Evolutionary conservation across 805 yeast species (phyloP), one percentile per base, ranked within the genome.

Genomic region (Barnettozyma populi): DNA sequence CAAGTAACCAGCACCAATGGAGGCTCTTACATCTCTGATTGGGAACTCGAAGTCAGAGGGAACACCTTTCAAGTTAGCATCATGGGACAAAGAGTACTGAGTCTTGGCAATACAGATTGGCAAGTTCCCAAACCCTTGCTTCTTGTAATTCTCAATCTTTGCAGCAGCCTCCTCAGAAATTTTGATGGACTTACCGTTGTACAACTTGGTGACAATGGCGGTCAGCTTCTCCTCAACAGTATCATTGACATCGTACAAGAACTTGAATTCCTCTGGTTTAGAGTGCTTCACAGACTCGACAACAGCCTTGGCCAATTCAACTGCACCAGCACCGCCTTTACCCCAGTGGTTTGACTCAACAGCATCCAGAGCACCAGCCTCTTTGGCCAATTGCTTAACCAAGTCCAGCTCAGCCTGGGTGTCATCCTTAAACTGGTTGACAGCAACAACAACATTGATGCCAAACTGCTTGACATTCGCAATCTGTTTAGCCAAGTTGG

Each of bases 101-200:
- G 95, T 86, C 72, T 86, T 86, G 39, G 95, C 95, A 61, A 86
- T 78, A 73, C 95, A 86, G 57, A 86, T 80, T 47, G 95, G 95
- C 63, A 86, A 72, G 59, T 84, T 72, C 47, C 81, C 87, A 56
- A 81, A 86, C 1, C 94, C 94, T 71, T 84, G 92, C 45, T 74
- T 71, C 57, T 82, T 80, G 71, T 83, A 86, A 40, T 75, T 66
- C 39, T 77, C 82, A 52, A 92, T 82, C 68, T 86, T 85, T 67
- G 75, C 72, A 55, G 80, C 79, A 24, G 95, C 95, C 57, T 75
- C 76, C 25, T 82, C 83, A 38, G 78, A 75, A 53, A 85, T 75
- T 63, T 84, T 88, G 51, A 86, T 82, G 49, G 75, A 81, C 27
- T 74, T 74, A 53, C 90, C 95, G 50, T 90, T 90, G 70, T 86